Base-by-base conservation (phyloP, 257 asterid species). In the Ophiorrhiza pumila region DNA sequence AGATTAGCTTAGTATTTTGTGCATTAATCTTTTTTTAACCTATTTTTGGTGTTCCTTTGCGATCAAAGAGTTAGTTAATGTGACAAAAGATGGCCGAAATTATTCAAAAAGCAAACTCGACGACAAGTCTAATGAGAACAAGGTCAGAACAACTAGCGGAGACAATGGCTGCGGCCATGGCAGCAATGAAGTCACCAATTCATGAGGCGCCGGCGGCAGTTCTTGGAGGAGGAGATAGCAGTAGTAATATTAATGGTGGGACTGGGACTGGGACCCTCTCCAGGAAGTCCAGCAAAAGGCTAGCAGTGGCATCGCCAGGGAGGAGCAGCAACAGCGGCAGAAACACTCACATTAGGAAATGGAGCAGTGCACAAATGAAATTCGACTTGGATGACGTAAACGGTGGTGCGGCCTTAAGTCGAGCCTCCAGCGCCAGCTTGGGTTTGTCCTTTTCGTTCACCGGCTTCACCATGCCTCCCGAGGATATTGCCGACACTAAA, bases 341-440 rank as follows among this genome's bases (percentile, higher is more conserved):
- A 65, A 90, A 86, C 49, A 78, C 89, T 0, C 97, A 89, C 85
- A 92, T 90, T 76, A 78, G 97, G 76, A 95, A 95, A 82, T 80
- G 97, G 77, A 90, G 96, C 41, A 95, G 99, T 59, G 97, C 96
- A 0, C 99, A 95, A 74, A 58, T 95, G 89, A 95, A 92, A 5
- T 80, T 87, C 75, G 99, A 95, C 73, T 14, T 87, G 4, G 98
- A 95, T 17, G 99, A 95, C 55, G 76, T 95, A 78, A 87, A 75
- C 83, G 90, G 96, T 74, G 94, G 98, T 37, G 99, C 98, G 46
- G 98, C 97, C 65, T 22, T 95, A 80, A 95, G 99, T 80, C 78
- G 99, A 52, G 99, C 98, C 34, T 92, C 99, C 25, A 92, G 98
- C 77, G 99, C 99, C 59, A 95, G 99, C 81, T 74, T 92, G 65